Evolutionary conservation across 768 basidiomycete genomes (phyloP).

Genomic region (Mycena belliarum): DNA sequence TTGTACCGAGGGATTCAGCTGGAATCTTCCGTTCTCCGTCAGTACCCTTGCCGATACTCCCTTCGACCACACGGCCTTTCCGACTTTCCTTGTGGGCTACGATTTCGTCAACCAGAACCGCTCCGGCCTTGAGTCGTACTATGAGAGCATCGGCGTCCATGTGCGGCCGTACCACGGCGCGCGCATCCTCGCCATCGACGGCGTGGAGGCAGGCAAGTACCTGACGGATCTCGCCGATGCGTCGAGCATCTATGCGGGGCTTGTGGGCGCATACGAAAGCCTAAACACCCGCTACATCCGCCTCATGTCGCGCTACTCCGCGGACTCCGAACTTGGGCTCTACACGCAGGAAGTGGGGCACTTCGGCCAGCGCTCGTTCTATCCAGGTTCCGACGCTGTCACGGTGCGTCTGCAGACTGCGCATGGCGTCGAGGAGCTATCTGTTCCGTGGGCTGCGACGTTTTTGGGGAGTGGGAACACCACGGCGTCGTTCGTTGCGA

Average conservation of each 20-base stretch:
- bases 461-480: slow-evolving; percentile 12
- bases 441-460: slow-evolving; percentile 21
- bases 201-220: slow-evolving; percentile 11
- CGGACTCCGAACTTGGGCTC: slow-evolving; percentile 4
- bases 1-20: slow-evolving; percentile 19
- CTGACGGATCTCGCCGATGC: slow-evolving; percentile 8
- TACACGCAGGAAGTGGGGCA: slow-evolving; percentile 19
- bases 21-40: slow-evolving; percentile 23
- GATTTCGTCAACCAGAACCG: slow-evolving; percentile 20
- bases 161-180: slow-evolving; percentile 16
- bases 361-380: slow-evolving; percentile 16
- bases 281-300: slow-evolving; percentile 11
- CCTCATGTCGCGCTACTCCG: slow-evolving; percentile 20
- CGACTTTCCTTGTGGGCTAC: slow-evolving; percentile 16
- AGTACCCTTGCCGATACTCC: slow-evolving; percentile 16
- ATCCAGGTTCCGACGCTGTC: slow-evolving; percentile 13
- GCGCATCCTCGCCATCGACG: slow-evolving; percentile 13
- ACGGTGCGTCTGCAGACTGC: slow-evolving; percentile 8
- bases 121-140: slow-evolving; percentile 16
- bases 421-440: background rate
- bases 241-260: slow-evolving; percentile 17
- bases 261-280: slow-evolving; percentile 13
- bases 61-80: slow-evolving; percentile 9
- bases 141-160: slow-evolving; percentile 9
- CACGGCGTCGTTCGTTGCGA: slow-evolving; percentile 15